Evolutionary conservation across 441 rosid genomes (phyloP).

Genomic region (Syzygium malaccense): DNA sequence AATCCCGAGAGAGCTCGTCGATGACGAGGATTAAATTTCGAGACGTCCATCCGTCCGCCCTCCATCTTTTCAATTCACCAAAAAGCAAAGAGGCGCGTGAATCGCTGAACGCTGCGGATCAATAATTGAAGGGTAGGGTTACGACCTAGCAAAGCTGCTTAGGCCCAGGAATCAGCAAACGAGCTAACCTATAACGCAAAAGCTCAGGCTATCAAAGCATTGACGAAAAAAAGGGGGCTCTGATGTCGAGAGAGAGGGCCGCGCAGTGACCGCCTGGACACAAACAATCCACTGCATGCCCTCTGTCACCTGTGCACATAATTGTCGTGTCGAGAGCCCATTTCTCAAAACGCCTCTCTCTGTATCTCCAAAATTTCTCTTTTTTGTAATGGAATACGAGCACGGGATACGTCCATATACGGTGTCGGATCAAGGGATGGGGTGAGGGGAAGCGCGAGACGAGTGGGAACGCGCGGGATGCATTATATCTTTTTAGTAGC

Average conservation of each 20-base stretch:
- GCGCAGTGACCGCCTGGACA: neutral
- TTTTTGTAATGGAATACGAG: neutral
- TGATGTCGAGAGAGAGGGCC: neutral
- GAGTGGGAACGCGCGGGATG: neutral
- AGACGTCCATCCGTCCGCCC: neutral
- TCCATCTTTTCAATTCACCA: neutral
- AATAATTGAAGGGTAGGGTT: neutral
- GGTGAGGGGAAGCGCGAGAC: neutral
- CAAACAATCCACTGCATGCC: neutral
- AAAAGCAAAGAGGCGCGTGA: neutral
- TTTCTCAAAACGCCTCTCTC: neutral
- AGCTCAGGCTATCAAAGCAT: neutral
- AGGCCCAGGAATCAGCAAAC: neutral
- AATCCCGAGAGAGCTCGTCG: neutral
- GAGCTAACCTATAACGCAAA: neutral
- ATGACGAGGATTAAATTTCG: neutral
- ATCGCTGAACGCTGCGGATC: neutral
- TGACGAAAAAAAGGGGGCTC: neutral
- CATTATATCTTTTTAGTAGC: neutral
- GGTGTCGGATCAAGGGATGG: neutral
- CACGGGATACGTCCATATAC: neutral
- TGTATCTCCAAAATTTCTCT: neutral
- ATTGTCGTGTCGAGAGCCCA: neutral
- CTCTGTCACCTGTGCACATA: neutral
- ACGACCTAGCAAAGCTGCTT: neutral